Evolutionary conservation across 257 asterid species (phyloP), one percentile per base, ranked within the genome.

Genomic region (Petunia axillaris): DNA sequence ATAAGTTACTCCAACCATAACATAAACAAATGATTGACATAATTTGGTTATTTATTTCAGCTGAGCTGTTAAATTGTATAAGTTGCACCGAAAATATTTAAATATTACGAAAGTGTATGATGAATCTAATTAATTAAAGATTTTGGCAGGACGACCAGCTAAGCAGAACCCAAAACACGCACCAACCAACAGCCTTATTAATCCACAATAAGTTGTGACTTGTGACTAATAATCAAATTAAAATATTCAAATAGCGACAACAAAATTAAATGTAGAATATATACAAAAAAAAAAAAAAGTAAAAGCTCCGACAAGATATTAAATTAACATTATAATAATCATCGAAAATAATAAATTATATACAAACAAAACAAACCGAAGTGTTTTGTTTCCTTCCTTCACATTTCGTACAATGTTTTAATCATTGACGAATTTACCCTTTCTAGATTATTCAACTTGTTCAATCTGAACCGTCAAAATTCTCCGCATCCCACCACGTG

Each of bases 401-500:
- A 67, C 7, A 1, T 67, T 41, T 41, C 0, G 3, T n/a, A 67
- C 39, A 67, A 68, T 43, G 40, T 43, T 67, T 5, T 67, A 4
- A 43, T 50, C 13, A 59, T 58, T n/a, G 1, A n/a, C 35, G 16
- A n/a, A 66, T 57, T 57, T 57, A 57, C 9, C 4, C 39, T 1
- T 11, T 9, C 6, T 25, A 25, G 25, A 25, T 25, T 25, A 25
- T 25, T 25, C 25, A 25, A 25, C 25, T 43, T 6, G 1, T 76
- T 82, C 13, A 80, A n/a, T 43, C 75, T 9, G 83, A 85, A 63
- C 80, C 77, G 80, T 68, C 83, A 80, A 75, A 71, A n/a, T 71
- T 76, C 37, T 88, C 89, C 10, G 95, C 94, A 79, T 90, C 92
- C 93, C 92, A 91, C 97, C 96, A 89, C 2, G 88, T 84, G 8